Conservation (phyloP, 129 eudicot genomes). For the Helichrysum umbraculigerum region DNA sequence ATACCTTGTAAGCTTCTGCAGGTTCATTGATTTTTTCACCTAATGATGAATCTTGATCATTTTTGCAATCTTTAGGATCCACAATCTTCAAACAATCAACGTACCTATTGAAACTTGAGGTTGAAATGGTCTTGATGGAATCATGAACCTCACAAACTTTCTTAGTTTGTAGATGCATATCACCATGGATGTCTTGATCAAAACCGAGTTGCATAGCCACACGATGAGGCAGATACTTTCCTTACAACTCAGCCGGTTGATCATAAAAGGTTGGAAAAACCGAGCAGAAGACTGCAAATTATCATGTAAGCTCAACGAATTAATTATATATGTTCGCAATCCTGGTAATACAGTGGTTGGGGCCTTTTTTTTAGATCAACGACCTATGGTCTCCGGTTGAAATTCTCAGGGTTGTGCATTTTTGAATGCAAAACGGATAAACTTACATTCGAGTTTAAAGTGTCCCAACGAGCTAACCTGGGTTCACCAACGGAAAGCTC, state of each 20-base stretch:
- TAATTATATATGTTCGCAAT: slow-evolving; percentile 18
- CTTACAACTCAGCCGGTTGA: slow-evolving; percentile 32
- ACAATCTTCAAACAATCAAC: too few species aligned
- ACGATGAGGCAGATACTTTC: slow-evolving; percentile 45
- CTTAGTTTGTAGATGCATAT: background rate
- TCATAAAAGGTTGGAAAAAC: slow-evolving; percentile 29
- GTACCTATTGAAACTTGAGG: too few species aligned
- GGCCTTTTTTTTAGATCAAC: slow-evolving; percentile 35
- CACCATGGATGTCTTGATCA: slow-evolving; percentile 53
- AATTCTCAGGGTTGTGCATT: slow-evolving; percentile 18
- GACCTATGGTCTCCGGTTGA: slow-evolving; percentile 50
- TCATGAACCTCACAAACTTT: background rate
- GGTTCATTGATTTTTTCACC: too few species aligned
- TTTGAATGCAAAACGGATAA: background rate
- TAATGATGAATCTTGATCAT: too few species aligned
- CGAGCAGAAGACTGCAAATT: slow-evolving; percentile 27
- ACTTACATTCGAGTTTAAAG: background rate
- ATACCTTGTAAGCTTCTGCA: too few species aligned
- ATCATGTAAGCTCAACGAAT: slow-evolving; percentile 14
- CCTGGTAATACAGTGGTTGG: slow-evolving; percentile 25
- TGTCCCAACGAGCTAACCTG: slow-evolving; percentile 44
- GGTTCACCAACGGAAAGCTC: slow-evolving; percentile 31
- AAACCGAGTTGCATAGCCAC: slow-evolving; percentile 51
- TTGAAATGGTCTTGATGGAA: too few species aligned
- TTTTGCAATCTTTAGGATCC: too few species aligned